Evolutionary conservation across 78 protist genomes (phyloP), one percentile per base, ranked within the genome.

Genomic region (Dictyostelium citrinum): DNA sequence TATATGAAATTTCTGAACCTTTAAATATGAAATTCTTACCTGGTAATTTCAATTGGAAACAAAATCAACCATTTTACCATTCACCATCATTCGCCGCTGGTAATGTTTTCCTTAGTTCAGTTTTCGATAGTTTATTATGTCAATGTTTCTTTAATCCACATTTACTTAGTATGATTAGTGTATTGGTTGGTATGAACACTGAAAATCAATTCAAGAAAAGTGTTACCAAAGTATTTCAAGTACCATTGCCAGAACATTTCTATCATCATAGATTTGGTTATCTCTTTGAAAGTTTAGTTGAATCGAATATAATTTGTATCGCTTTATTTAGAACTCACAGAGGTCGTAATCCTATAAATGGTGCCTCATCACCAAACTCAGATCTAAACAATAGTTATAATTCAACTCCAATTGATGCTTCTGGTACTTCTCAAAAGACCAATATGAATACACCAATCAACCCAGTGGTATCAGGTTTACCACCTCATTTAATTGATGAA

Each of bases 111-210:
- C 46, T 75, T 20, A 76, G 68, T 45, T 64, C 84, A 20, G 72
- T 78, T 20, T 88, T 88, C 55, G 93, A 88, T 35, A 67, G 85
- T 78, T n/a, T 88, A 29, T 22, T 88, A 27, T 76, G 93, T 12
- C 93, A 88, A 78, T 78, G 93, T 45, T 88, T 78, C 45, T 88
- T 88, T 35, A 88, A 88, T 78, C 93, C 71, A 35, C 84, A 88
- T 49, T 24, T 88, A 4, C n/a, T 88, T 5, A 20, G 85, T 5
- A 39, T 88, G 16, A 7, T 88, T 8, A 46, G 71, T 27, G 37
- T 67, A 5, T 78, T 88, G 51, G 93, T 88, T 46, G 84, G 86
- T 70, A 70, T 70, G 77, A 64, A 64, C 29, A 11, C 72, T n/a
- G 82, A 77, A 1, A 20, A 41, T 43, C 33, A 41, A 27, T 16